phyloP scores from a whole-genome alignment of 768 basidiomycete genomes.

The Pleurotus sapidus region DNA sequence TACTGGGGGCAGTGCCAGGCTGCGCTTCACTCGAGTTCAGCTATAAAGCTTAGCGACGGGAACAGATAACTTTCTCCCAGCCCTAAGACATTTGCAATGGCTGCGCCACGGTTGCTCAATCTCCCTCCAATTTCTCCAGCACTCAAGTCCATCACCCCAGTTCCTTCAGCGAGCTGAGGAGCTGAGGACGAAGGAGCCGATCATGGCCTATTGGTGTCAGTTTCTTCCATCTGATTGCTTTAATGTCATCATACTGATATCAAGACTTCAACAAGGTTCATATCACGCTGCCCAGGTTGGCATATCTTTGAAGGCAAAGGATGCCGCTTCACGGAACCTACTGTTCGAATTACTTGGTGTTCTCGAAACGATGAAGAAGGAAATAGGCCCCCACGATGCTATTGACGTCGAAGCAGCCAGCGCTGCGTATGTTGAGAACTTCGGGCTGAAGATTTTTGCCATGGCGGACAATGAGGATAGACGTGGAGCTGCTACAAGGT shows the following conservation, averaged over 20 bases:
- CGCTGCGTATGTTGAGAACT: constrained; percentile 91
- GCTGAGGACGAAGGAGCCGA: constrained; percentile 74
- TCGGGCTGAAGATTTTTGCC: constrained; percentile 86
- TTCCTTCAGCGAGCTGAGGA: constrained; percentile 92
- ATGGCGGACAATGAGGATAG: constrained; percentile 92
- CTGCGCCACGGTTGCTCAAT: constrained; percentile 37
- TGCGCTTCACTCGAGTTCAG: too few species aligned
- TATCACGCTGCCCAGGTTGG: constrained; percentile 92
- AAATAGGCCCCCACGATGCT: constrained; percentile 73
- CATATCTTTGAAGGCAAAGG: constrained; percentile 70
- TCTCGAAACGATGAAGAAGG: constrained; percentile 79
- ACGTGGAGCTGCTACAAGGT: constrained; percentile 69
- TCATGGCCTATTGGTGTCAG: constrained; percentile 96
- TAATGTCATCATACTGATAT: background rate
- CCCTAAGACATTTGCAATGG: constrained; percentile 19
- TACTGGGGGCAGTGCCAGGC: too few species aligned
- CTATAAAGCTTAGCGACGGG: too few species aligned
- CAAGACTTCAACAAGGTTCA: constrained; percentile 50
- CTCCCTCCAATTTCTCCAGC: constrained; percentile 58
- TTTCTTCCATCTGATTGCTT: constrained; percentile 11
- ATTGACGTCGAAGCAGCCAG: constrained; percentile 81
- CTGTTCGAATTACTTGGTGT: constrained; percentile 71
- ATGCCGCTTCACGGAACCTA: constrained; percentile 58
- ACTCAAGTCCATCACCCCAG: constrained; percentile 69
- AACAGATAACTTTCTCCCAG: background rate